Evolutionary conservation across 139 green algal species (phyloP).

Genomic region (Yamagishiella unicocca): DNA sequence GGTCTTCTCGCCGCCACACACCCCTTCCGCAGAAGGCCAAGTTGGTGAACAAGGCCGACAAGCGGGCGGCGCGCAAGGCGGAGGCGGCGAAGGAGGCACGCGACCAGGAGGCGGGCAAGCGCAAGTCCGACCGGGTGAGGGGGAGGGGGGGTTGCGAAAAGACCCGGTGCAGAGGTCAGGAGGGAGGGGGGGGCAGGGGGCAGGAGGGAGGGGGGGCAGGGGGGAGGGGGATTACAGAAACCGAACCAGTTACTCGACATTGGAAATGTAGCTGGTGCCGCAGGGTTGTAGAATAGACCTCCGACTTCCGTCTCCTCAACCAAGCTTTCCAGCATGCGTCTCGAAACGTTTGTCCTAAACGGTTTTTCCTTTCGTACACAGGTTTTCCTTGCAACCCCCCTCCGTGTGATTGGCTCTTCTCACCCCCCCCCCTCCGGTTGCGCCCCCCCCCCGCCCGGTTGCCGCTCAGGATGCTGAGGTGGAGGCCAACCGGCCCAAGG

Average conservation of each 20-base stretch:
- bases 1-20: neutral
- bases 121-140: constrained; percentile 40
- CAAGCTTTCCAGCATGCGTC: too few species aligned
- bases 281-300: too few species aligned
- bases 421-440: too few species aligned
- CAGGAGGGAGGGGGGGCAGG: neutral
- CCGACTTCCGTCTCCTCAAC: too few species aligned
- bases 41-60: constrained; percentile 44
- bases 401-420: too few species aligned
- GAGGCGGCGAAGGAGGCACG: constrained; percentile 42
- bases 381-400: too few species aligned
- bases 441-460: neutral
- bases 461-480: constrained; percentile 1
- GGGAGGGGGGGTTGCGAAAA: neutral
- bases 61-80: constrained; percentile 33
- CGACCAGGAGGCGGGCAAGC: constrained; percentile 57
- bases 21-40: neutral
- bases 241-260: too few species aligned
- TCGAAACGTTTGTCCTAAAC: too few species aligned
- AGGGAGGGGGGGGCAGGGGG: neutral
- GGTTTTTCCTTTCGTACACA: too few species aligned
- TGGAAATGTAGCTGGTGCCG: too few species aligned
- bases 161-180: neutral
- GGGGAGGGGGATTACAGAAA: neutral
- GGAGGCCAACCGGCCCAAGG: constrained; percentile 51